Base-by-base conservation (phyloP, 495 filamentous ascomycete species). In the Lasiosphaeria miniovina region DNA sequence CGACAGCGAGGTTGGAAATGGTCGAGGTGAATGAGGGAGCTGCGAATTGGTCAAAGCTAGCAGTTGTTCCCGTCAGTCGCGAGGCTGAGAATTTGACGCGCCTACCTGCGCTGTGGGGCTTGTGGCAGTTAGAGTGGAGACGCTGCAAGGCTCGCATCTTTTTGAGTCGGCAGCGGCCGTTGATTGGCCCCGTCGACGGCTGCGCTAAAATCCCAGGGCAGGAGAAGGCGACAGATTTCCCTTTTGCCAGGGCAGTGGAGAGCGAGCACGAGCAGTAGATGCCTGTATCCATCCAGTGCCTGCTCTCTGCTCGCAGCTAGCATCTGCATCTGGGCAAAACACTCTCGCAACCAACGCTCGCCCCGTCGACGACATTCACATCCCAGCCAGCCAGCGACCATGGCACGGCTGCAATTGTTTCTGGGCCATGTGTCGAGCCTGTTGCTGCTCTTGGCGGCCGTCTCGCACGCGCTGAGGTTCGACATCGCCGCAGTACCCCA, bases 401-500 rank as follows among this genome's bases (percentile, higher is more conserved):
- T 74, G 71, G 68, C 68, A 41, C 60, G 55, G 31, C 38, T 61
- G 58, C 65, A 66, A 71, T 77, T 73, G 71, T 67, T 78, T 63
- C 70, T 80, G 71, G 76, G 74, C 67, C 67, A 71, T 51, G 64
- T 75, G 64, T 80, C 74, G 74, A 65, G 77, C 70, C 55, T 78
- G 40, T 61, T 81, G 62, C 76, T 83, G 56, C 69, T 88, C 68
- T 86, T 14, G 84, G 88, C 49, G 75, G 88, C 61, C 77, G 6
- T 7, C 43, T 46, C 85, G 55, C 78, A 84, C 54, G 92, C 92
- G 36, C 82, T 98, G 58, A 97, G 96, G 76, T 98, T 98, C 82
- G 95, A 98, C 64, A 82, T 98, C 56, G 72, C 84, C 66, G 91
- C 94, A 12, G 77, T 85, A 57, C 80, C 78, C 15, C 77, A 74